phyloP scores from a whole-genome alignment of 163 green algal species.

The Chlamydomonas reinhardtii region DNA sequence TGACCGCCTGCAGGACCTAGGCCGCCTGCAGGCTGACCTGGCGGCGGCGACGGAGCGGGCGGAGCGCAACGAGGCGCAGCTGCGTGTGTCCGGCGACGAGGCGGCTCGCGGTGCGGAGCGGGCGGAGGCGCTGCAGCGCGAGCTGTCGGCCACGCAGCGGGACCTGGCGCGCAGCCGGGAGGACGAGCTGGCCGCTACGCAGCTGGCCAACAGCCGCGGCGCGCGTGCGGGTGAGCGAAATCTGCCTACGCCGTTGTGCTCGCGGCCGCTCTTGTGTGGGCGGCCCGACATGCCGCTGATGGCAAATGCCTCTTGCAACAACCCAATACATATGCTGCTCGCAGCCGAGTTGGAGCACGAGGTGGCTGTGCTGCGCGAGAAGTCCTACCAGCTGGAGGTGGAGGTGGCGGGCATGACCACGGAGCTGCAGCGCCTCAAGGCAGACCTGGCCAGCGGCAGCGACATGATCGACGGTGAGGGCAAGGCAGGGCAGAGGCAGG shows the following conservation, averaged over 20 bases:
- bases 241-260: too few relatives aligned
- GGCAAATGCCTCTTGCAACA: too few relatives aligned
- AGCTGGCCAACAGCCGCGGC: neutral
- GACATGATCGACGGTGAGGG: slow-evolving; percentile 56
- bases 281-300: too few relatives aligned
- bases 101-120: neutral
- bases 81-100: neutral
- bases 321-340: too few relatives aligned
- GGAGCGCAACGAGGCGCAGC: slow-evolving; percentile 16
- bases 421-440: slow-evolving; percentile 53
- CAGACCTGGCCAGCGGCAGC: slow-evolving; percentile 51
- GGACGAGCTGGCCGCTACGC: neutral
- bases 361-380: slow-evolving; percentile 33
- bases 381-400: slow-evolving; percentile 47
- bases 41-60: slow-evolving; percentile 24
- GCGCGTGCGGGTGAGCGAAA: slow-evolving; percentile 2
- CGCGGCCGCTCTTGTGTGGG: too few relatives aligned
- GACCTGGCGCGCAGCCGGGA: neutral
- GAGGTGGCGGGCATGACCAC: slow-evolving; percentile 53
- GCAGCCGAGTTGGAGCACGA: slow-evolving; percentile 52
- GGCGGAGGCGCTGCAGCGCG: neutral
- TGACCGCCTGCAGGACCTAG: slow-evolving; percentile 4
- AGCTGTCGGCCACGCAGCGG: neutral
- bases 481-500: too few relatives aligned
- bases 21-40: slow-evolving; percentile 42